These are phyloP conservation scores for Aspergillus sp. DNA, from an alignment of 2,329 filamentous ascomycete genomes.

Conservation along the genomic window DNA sequence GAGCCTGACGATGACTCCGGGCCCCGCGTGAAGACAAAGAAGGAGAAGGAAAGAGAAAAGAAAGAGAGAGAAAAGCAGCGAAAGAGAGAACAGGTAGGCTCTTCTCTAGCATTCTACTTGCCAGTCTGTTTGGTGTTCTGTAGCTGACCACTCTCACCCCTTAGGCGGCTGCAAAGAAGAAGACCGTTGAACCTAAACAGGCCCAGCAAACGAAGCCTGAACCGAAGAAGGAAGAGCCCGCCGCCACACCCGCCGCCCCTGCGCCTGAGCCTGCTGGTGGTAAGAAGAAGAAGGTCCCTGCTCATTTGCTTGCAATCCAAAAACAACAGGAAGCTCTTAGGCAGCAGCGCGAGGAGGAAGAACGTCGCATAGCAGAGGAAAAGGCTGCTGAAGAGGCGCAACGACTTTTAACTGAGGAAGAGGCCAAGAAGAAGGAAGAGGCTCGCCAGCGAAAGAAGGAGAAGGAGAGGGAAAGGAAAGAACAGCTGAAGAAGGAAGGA, in stretches of 20 bases:
- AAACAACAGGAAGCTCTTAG: slow-evolving; percentile 49
- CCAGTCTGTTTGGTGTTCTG: slow-evolving; percentile 1
- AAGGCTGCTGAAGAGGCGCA: slow-evolving; percentile 42
- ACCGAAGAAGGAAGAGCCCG: slow-evolving; percentile 51
- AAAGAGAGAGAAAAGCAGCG: slow-evolving; percentile 98
- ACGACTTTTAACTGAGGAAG: slow-evolving; percentile 40
- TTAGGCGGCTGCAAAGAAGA: slow-evolving; percentile 83
- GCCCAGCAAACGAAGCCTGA: slow-evolving; percentile 17
- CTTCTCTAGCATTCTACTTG: neutral
- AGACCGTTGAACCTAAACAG: slow-evolving; percentile 51
- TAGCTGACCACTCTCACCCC: neutral
- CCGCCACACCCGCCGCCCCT: slow-evolving; percentile 32
- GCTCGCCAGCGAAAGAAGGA: slow-evolving; percentile 49
- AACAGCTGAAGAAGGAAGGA: slow-evolving; percentile 50
- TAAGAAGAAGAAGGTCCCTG: slow-evolving; percentile 87
- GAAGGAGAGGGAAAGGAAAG: slow-evolving; percentile 52
- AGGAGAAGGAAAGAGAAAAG: slow-evolving; percentile 96
- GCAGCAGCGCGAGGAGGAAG: slow-evolving; percentile 48
- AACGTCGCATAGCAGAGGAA: slow-evolving; percentile 40
- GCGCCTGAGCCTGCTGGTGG: slow-evolving; percentile 49
- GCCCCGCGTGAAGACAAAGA: slow-evolving; percentile 85
- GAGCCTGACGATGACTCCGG: slow-evolving; percentile 51
- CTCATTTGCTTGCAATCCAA: slow-evolving; percentile 50
- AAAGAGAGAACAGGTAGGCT: slow-evolving; percentile 89
- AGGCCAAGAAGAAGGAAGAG: slow-evolving; percentile 49